These are phyloP conservation scores for Ogataea ganodermae DNA, from an alignment of 805 yeast species.

Conservation along the genomic window DNA sequence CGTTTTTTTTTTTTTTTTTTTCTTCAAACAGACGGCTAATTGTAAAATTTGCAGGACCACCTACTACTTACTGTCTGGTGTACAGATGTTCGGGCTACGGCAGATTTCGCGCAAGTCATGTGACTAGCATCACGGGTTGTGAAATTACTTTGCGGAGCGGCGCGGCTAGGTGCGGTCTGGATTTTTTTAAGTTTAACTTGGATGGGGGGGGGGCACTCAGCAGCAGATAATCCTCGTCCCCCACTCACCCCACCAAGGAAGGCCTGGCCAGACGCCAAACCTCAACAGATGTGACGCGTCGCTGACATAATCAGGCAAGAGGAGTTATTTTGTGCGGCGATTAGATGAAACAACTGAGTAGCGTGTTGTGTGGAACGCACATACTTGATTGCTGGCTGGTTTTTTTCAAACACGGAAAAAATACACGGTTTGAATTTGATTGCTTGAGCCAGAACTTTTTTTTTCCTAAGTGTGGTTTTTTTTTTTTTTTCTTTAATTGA, in stretches of 20 bases:
- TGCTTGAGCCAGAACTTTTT: constrained; percentile 6
- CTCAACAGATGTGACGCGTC: too few species aligned
- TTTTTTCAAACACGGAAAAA: constrained; percentile 1
- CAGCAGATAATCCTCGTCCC: too few species aligned
- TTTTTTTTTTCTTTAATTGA: neutral
- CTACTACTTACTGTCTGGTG: neutral
- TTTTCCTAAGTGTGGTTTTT: neutral
- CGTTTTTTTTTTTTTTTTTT: too few species aligned
- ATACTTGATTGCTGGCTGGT: neutral
- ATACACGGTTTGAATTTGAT: constrained; percentile 2
- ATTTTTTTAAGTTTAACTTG: too few species aligned
- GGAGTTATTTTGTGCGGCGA: too few species aligned
- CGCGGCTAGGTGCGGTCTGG: neutral
- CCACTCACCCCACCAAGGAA: too few species aligned
- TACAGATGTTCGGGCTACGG: neutral
- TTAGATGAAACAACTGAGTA: too few species aligned
- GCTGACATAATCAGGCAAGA: too few species aligned
- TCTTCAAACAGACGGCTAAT: neutral
- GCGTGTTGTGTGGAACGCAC: too few species aligned
- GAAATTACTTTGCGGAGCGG: neutral
- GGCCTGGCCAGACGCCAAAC: too few species aligned
- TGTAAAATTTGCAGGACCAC: neutral
- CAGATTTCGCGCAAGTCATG: neutral
- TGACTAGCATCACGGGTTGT: too few species aligned
- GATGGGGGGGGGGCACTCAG: too few species aligned